Evolutionary conservation across 106 monocot genomes (phyloP).

Genomic region (Acorus calamus): DNA sequence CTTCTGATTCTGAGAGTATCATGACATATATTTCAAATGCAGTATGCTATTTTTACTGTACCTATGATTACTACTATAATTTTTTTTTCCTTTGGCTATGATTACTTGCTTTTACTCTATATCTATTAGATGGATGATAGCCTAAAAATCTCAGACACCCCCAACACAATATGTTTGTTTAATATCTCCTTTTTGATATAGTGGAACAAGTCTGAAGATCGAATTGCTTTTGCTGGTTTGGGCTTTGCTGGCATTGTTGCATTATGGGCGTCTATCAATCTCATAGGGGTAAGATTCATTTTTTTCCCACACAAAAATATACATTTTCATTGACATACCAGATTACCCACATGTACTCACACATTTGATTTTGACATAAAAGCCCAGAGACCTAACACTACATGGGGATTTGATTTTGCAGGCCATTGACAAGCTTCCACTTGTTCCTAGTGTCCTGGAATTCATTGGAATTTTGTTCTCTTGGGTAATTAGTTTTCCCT

Average conservation of each 20-base stretch:
- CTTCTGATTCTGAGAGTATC: constrained; percentile 50
- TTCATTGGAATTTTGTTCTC: constrained; percentile 80
- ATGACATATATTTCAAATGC: constrained; percentile 46
- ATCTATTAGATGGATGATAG: neutral
- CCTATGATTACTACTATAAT: neutral
- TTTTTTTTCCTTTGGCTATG: neutral
- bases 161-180: neutral
- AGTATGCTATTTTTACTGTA: constrained; percentile 25
- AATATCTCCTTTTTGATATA: constrained; percentile 21
- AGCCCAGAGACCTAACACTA: no score
- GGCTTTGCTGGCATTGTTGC: constrained; percentile 72
- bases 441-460: constrained; percentile 49
- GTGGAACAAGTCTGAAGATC: constrained; percentile 69
- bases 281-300: constrained; percentile 38
- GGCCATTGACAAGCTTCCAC: constrained; percentile 77
- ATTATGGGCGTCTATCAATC: constrained; percentile 66
- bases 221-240: constrained; percentile 59
- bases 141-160: neutral
- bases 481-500: constrained; percentile 30
- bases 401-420: constrained; percentile 14
- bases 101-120: neutral
- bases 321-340: no score
- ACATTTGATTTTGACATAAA: no score
- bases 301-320: neutral
- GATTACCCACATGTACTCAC: no score